Evolutionary conservation across 1,284 basidiomycete species (phyloP).

Genomic region (Chalciporus sp.): DNA sequence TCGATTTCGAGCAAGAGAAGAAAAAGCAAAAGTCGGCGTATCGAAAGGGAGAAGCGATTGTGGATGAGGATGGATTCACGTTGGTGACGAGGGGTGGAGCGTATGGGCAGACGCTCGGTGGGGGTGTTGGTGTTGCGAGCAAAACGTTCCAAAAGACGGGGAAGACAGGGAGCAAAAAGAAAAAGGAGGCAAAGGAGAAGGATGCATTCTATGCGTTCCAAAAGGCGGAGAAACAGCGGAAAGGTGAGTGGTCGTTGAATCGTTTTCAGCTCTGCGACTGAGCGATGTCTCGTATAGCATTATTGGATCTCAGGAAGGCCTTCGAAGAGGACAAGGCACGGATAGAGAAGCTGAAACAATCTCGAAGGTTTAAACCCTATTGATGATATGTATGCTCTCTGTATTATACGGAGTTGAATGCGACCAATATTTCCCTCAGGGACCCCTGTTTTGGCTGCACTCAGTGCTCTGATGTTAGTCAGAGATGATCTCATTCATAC

Average conservation of each 20-base stretch:
- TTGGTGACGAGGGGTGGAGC: slow-evolving; percentile 86
- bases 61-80: slow-evolving; percentile 92
- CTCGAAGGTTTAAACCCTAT: slow-evolving; percentile 84
- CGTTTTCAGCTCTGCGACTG: neutral
- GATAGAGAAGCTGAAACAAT: slow-evolving; percentile 79
- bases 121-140: slow-evolving; percentile 77
- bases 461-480: neutral
- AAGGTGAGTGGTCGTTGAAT: slow-evolving; percentile 52
- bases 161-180: slow-evolving; percentile 52
- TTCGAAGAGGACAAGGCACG: slow-evolving; percentile 90
- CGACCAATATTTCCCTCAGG: too few species aligned
- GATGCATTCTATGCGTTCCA: slow-evolving; percentile 87
- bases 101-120: slow-evolving; percentile 83
- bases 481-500: neutral
- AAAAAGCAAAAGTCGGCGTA: slow-evolving; percentile 68
- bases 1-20: slow-evolving; percentile 72
- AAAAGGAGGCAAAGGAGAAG: slow-evolving; percentile 74
- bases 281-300: slow-evolving; percentile 10
- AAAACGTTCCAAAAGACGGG: slow-evolving; percentile 69
- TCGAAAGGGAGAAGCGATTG: slow-evolving; percentile 78
- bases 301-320: slow-evolving; percentile 76
- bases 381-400: slow-evolving; percentile 35
- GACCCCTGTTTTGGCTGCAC: neutral
- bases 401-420: neutral
- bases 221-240: slow-evolving; percentile 82